Percentiles rank a stretch among this genome's conserved stretches.
Evolutionary conservation across 2,329 filamentous ascomycete genomes (phyloP).

Genomic region (Ophiostoma pallidulum): DNA sequence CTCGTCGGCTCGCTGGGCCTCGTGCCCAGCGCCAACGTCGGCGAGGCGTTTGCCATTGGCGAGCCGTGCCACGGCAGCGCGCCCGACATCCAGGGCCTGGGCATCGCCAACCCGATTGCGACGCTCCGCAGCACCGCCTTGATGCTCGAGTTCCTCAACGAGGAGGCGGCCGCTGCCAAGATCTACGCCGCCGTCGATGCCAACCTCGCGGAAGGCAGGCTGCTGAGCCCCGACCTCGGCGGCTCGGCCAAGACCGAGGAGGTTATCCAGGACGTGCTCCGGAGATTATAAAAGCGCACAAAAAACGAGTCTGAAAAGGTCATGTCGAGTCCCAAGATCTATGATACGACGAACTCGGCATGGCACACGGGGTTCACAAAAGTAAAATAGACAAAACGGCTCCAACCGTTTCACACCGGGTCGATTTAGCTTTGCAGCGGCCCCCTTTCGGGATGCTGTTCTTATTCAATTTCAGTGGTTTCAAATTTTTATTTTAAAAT

Average conservation of each 20-base stretch:
- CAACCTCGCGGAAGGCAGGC: conserved; percentile 72
- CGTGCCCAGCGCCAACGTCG: conserved; percentile 91
- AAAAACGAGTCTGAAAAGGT: background rate
- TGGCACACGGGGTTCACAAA: no score
- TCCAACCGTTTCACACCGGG: no score
- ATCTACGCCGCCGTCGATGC: conserved; percentile 91
- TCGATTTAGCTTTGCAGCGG: no score
- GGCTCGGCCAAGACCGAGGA: conserved; percentile 78
- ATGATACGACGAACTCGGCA: no score
- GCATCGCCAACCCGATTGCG: conserved; percentile 93
- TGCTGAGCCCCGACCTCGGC: conserved; percentile 83
- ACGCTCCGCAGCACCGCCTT: conserved; percentile 83
- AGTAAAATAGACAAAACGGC: no score
- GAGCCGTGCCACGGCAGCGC: conserved; percentile 97
- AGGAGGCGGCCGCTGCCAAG: conserved; percentile 74
- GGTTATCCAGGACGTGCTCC: conserved; percentile 79
- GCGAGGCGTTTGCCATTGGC: conserved; percentile 87
- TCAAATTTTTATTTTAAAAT: no score
- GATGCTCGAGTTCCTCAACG: conserved; percentile 92
- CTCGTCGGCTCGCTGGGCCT: conserved; percentile 86
- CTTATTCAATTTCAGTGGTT: no score
- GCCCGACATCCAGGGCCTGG: conserved; percentile 86
- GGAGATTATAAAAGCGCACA: conserved; percentile 54
- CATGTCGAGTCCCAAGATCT: no score
- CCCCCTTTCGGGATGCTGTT: no score